These are phyloP conservation scores for Colletotrichum orchidophilum DNA, from an alignment of 2,329 filamentous ascomycete species.

Conservation along the genomic window DNA sequence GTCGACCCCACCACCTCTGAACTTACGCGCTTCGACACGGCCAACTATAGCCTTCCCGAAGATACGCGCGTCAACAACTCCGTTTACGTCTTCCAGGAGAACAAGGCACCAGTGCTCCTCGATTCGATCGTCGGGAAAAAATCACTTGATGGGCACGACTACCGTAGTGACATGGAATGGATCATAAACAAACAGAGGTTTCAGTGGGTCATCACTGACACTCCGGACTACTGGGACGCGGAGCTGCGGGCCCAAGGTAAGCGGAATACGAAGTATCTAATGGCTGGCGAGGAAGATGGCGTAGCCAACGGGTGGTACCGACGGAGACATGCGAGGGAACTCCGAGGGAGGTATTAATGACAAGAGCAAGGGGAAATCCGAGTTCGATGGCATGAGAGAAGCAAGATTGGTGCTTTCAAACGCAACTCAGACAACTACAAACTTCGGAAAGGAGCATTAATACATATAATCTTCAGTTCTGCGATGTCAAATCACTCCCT, in stretches of 20 bases:
- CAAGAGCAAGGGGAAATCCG: no score
- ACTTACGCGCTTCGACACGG: neutral
- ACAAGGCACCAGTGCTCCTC: neutral
- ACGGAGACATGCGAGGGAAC: no score
- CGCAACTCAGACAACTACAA: no score
- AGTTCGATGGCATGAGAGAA: no score
- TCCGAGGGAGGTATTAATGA: no score
- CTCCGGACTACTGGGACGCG: conserved; percentile 1
- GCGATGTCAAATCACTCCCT: no score
- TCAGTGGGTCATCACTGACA: conserved; percentile 4
- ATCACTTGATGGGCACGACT: conserved; percentile 2
- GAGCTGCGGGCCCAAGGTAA: neutral
- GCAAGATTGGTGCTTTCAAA: no score
- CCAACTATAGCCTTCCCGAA: neutral
- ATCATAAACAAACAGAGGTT: conserved; percentile 2
- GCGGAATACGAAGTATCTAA: neutral
- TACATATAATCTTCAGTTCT: no score
- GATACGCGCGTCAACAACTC: neutral
- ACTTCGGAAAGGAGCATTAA: no score
- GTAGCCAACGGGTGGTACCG: neutral
- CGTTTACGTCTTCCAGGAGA: neutral
- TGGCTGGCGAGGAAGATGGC: neutral
- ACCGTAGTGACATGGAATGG: conserved; percentile 1
- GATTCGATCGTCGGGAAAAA: conserved; percentile 5
- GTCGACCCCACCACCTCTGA: neutral